Evolutionary conservation across 441 rosid species (phyloP), one percentile per base, ranked within the genome.

Genomic region (Pelargonium australe): DNA sequence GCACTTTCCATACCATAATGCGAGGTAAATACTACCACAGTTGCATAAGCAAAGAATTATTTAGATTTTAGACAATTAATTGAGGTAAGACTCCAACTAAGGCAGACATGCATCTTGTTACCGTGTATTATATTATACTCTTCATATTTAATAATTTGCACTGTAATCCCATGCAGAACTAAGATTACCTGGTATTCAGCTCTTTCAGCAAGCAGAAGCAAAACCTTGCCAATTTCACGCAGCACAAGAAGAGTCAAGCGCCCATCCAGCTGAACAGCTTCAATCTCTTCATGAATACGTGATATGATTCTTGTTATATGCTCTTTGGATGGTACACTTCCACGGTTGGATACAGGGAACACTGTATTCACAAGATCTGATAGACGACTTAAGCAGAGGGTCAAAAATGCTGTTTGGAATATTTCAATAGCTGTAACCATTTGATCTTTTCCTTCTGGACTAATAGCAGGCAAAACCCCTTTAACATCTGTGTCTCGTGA

Each of bases 341-440:
- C 99, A 55, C 98, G 98, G 81, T 89, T 90, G 68, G 98, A 87
- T 79, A 90, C 81, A 20, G 96, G 97, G 80, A 92, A 92, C 66
- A 88, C 78, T 31, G 85, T 78, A 80, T 92, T 90, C 70, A 95
- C 96, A 60, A 95, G 90, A 74, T 95, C 99, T 45, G 97, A 88
- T 70, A 92, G 81, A 49, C 92, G 95, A 66, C 91, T 76, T 77
- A 95, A 77, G 84, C 98, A 90, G 34, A 73, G 77, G 57, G 88
- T 75, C 83, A 95, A 77, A 82, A 90, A 95, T 72, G 97, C 84
- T 68, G 90, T 95, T 84, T 89, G 99, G 87, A 92, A 92, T 75
- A 85, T 86, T 23, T 86, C 90, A 75, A 92, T 86, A 73, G 97
- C 87, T 2, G 84, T 75, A 82, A 86, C 80, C 96, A 95, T 82